These are phyloP conservation scores for Scenedesmus sp. DNA, from an alignment of 163 green algal species.

Conservation along the genomic window DNA sequence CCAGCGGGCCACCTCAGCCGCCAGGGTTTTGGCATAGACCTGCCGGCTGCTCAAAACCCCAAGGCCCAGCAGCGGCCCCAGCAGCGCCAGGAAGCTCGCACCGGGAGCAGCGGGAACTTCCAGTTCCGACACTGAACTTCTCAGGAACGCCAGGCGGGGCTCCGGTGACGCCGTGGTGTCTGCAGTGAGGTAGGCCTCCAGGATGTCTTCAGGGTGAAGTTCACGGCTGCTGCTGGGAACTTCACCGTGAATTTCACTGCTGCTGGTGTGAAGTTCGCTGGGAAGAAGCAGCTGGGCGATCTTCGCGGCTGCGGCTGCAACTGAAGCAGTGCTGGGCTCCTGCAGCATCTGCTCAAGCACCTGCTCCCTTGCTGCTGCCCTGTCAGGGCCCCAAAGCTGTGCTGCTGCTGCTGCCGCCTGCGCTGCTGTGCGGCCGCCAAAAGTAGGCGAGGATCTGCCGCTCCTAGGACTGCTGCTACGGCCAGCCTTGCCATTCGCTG, in stretches of 20 bases:
- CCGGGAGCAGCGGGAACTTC: conserved; percentile 63
- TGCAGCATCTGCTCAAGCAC: neutral
- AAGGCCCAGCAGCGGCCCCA: conserved; percentile 70
- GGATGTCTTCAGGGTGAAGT: neutral
- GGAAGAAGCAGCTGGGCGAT: neutral
- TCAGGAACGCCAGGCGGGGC: conserved; percentile 6
- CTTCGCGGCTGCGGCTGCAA: neutral
- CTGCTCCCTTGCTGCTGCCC: neutral
- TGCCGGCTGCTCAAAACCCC: conserved; percentile 71
- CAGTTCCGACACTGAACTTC: neutral
- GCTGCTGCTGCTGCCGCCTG: conserved; percentile 22
- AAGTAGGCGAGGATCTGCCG: neutral
- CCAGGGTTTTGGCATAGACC: conserved; percentile 52
- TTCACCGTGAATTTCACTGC: neutral
- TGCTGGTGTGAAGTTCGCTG: neutral
- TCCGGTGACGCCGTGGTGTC: neutral
- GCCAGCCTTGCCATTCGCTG: neutral
- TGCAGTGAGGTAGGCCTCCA: conserved; percentile 22
- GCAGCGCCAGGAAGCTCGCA: conserved; percentile 81
- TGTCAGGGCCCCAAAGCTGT: neutral
- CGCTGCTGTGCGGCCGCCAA: neutral
- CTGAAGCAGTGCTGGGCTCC: neutral
- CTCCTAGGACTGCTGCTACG: neutral
- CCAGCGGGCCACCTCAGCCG: conserved; percentile 33
- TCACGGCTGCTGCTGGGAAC: neutral